These are phyloP conservation scores for Gossypium turneri DNA, from an alignment of 345 rosid species.

Conservation along the genomic window DNA sequence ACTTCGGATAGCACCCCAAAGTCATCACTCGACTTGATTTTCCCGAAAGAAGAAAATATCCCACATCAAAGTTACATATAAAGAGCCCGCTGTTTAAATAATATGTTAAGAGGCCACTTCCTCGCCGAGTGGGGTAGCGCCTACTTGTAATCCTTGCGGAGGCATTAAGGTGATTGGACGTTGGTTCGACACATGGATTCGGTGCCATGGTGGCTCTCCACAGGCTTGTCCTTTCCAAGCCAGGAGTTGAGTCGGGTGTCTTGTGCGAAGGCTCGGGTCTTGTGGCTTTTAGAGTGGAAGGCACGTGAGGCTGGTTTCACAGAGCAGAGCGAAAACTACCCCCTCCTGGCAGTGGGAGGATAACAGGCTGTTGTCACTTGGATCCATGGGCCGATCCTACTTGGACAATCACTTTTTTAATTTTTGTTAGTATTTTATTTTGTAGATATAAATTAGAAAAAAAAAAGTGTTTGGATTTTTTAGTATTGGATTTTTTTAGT, in stretches of 20 bases:
- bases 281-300: not conserved
- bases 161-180: not conserved
- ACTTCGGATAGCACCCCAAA: not conserved
- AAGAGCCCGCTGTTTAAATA: too few species aligned
- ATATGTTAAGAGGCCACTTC: rapidly evolving
- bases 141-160: not conserved
- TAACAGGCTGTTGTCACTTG: too few species aligned
- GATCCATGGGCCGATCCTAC: too few species aligned
- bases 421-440: too few species aligned
- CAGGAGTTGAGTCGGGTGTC: not conserved
- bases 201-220: rapidly evolving
- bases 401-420: too few species aligned
- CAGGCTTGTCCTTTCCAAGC: not conserved
- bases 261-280: not conserved
- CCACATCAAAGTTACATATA: too few species aligned
- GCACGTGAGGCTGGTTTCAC: slow-evolving; percentile 14
- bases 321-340: not conserved
- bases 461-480: too few species aligned
- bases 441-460: too few species aligned
- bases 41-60: too few species aligned
- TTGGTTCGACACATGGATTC: not conserved
- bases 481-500: too few species aligned
- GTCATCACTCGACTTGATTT: too few species aligned
- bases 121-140: not conserved
- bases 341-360: not conserved